Conservation (phyloP, 805 yeast species). For the Candida vaughaniae region DNA sequence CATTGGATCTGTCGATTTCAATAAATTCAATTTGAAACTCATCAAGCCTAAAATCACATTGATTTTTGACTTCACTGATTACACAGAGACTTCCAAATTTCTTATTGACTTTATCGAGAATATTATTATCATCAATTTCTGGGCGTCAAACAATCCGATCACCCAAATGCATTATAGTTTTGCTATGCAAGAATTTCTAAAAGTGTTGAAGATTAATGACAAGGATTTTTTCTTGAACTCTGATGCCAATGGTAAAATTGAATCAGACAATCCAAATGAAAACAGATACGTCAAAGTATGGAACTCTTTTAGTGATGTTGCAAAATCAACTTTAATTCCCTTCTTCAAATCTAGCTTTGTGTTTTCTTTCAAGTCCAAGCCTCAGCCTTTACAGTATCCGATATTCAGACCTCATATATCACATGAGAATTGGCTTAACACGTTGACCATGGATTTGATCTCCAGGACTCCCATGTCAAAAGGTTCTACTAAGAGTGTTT, state of each 20-base stretch:
- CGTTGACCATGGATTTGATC: constrained; percentile 65
- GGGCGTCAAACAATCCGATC: constrained; percentile 87
- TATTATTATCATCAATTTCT: constrained; percentile 76
- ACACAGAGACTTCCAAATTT: constrained; percentile 62
- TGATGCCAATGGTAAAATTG: background rate
- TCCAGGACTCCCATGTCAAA: constrained; percentile 31
- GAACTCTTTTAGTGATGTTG: constrained; percentile 60
- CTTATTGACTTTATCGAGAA: constrained; percentile 63
- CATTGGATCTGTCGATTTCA: constrained; percentile 74
- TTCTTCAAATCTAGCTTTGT: constrained; percentile 71
- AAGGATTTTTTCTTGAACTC: constrained; percentile 16
- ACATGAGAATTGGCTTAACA: constrained; percentile 71
- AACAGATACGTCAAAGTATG: constrained; percentile 41
- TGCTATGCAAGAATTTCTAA: constrained; percentile 84
- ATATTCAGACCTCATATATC: constrained; percentile 54
- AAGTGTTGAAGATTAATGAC: constrained; percentile 51
- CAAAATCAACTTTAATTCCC: constrained; percentile 75
- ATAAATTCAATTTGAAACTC: constrained; percentile 47
- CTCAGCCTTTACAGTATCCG: constrained; percentile 53
- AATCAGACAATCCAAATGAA: constrained; percentile 13
- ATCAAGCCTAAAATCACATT: constrained; percentile 47
- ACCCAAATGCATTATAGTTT: constrained; percentile 81
- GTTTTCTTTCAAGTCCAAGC: constrained; percentile 32
- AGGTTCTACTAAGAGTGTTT: constrained; percentile 14
- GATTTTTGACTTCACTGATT: constrained; percentile 61